These are phyloP conservation scores for Pseudonitzschia multistriata DNA, from an alignment of 108 stramenopile species.

Conservation along the genomic window DNA sequence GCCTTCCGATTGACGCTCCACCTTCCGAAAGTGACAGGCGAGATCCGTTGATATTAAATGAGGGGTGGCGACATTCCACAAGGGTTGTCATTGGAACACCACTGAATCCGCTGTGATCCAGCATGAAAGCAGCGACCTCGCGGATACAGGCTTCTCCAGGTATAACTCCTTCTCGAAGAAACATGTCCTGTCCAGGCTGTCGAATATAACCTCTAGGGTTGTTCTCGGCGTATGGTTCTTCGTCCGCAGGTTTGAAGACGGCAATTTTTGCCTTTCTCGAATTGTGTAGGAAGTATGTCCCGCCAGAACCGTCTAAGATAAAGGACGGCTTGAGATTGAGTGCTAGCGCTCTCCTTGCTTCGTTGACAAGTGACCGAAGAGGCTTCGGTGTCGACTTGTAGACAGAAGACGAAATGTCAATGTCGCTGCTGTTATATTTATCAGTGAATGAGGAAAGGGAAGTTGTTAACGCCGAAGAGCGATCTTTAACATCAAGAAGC, in stretches of 20 bases:
- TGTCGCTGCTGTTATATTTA: constrained; percentile 48
- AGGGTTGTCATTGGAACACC: constrained; percentile 96
- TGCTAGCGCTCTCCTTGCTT: constrained; percentile 62
- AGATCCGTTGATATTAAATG: constrained; percentile 80
- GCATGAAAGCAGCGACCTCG: constrained; percentile 96
- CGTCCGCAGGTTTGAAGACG: constrained; percentile 97
- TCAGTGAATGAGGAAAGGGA: constrained; percentile 37
- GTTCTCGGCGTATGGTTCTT: constrained; percentile 97
- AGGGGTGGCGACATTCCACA: constrained; percentile 90
- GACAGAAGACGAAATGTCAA: constrained; percentile 69
- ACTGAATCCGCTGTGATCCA: constrained; percentile 85
- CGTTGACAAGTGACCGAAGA: constrained; percentile 56
- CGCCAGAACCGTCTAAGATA: constrained; percentile 93
- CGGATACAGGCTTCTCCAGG: constrained; percentile 95
- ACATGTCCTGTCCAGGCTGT: constrained; percentile 33
- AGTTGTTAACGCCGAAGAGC: constrained; percentile 23
- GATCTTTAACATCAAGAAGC: constrained; percentile 62
- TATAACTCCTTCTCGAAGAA: constrained; percentile 82
- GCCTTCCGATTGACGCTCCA: constrained; percentile 81
- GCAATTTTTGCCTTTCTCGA: constrained; percentile 78
- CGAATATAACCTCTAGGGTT: constrained; percentile 90
- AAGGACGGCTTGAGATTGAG: constrained; percentile 86
- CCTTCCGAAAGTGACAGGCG: constrained; percentile 66
- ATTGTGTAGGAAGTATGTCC: constrained; percentile 94
- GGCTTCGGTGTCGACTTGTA: constrained; percentile 58